Conservation (phyloP, 2,329 filamentous ascomycete genomes). For the Penicillium sumatraense region DNA sequence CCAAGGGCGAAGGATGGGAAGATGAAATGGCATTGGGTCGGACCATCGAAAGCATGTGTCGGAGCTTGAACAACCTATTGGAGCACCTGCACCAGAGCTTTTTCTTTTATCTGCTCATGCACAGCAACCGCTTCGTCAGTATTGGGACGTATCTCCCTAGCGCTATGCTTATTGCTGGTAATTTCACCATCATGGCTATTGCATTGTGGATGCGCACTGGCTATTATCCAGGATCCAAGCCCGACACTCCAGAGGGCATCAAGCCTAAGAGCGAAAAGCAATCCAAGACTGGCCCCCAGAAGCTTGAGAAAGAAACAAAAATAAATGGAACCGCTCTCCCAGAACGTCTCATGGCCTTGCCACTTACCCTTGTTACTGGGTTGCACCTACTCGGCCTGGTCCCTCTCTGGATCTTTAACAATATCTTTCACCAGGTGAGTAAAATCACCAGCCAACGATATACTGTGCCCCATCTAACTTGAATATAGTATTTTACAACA, state of each 20-base stretch:
- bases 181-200: conserved; percentile 95
- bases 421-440: conserved; percentile 67
- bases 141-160: conserved; percentile 97
- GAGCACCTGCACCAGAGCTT: conserved; percentile 98
- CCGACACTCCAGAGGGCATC: conserved; percentile 20
- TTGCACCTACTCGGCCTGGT: conserved; percentile 78
- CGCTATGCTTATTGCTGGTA: conserved; percentile 94
- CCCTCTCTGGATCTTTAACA: conserved; percentile 87
- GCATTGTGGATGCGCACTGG: conserved; percentile 92
- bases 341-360: conserved; percentile 49
- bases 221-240: conserved; percentile 43
- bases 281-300: conserved; percentile 16
- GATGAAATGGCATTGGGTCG: conserved; percentile 96
- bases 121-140: conserved; percentile 90
- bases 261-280: conserved; percentile 39
- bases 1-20: conserved; percentile 90
- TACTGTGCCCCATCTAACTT: conserved; percentile 4
- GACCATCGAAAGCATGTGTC: conserved; percentile 85
- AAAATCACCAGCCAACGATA: conserved; percentile 18
- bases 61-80: conserved; percentile 92
- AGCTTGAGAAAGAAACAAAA: conserved; percentile 11
- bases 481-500: conserved; percentile 60
- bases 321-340: conserved; percentile 18
- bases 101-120: conserved; percentile 97
- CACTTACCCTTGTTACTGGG: conserved; percentile 72